phyloP scores from a whole-genome alignment of 2,329 filamentous ascomycete genomes.

The Sarocladium strictum region DNA sequence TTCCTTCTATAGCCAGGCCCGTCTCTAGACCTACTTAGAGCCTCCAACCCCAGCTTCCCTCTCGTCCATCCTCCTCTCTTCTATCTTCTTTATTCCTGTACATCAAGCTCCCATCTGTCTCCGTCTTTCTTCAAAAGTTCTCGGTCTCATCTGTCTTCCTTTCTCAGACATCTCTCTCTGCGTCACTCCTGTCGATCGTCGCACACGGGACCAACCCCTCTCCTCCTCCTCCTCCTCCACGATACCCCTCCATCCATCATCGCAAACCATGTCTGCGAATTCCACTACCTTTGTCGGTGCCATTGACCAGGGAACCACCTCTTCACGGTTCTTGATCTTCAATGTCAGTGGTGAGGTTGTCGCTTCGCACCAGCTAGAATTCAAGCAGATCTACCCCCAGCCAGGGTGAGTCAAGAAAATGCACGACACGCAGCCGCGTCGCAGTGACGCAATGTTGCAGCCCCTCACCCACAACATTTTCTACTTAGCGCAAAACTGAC shows the following conservation, averaged over 20 bases:
- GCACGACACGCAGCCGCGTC: conserved; percentile 5
- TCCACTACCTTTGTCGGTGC: conserved; percentile 58
- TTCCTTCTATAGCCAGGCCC: conserved; percentile 2
- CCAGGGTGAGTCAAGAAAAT: conserved; percentile 52
- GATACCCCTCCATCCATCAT: background rate
- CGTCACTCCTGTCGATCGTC: background rate
- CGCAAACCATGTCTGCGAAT: conserved; percentile 26
- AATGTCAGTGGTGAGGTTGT: conserved; percentile 69
- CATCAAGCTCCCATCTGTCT: background rate
- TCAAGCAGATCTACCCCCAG: conserved; percentile 67
- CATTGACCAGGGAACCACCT: conserved; percentile 77
- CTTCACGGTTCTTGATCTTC: conserved; percentile 80
- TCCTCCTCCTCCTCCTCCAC: conserved; percentile 12
- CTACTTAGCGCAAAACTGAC: conserved; percentile 10
- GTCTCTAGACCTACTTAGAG: conserved; percentile 12
- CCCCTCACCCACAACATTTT: background rate
- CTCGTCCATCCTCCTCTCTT: background rate
- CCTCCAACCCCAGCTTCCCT: conserved; percentile 10
- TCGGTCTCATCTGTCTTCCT: background rate
- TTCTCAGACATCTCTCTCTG: too few species aligned
- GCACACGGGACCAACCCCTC: background rate
- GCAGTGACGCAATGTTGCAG: conserved; percentile 6
- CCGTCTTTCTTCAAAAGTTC: background rate
- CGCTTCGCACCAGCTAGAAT: conserved; percentile 69
- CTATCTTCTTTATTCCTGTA: background rate